Percentiles rank a stretch among this genome's conserved stretches.
These are phyloP conservation scores for Coniferiporia weirii DNA, from an alignment of 1,284 basidiomycete species.

Conservation along the genomic window DNA sequence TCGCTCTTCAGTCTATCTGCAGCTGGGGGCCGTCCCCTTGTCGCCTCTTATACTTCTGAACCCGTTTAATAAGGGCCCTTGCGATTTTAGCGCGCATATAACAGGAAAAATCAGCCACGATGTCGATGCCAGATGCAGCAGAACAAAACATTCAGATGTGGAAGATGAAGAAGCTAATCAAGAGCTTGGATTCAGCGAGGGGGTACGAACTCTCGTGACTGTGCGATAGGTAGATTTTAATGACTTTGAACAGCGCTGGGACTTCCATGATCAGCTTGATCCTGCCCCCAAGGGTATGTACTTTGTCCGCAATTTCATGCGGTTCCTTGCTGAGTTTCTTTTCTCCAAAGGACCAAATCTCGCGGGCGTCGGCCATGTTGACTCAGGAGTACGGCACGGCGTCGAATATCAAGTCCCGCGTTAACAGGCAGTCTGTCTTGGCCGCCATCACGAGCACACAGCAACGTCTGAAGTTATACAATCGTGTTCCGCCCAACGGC, in stretches of 20 bases:
- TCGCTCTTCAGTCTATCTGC: not conserved
- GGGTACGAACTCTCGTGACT: slow-evolving; percentile 49
- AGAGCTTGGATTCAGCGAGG: slow-evolving; percentile 87
- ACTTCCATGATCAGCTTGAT: slow-evolving; percentile 99
- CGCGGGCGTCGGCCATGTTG: slow-evolving; percentile 90
- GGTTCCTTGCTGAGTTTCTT: slow-evolving; percentile 15
- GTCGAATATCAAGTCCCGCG: slow-evolving; percentile 99
- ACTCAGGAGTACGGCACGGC: slow-evolving; percentile 98
- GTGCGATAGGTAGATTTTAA: not conserved
- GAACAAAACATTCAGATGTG: slow-evolving; percentile 90
- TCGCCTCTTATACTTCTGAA: not conserved
- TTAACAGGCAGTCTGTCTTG: slow-evolving; percentile 95
- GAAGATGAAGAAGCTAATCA: slow-evolving; percentile 99
- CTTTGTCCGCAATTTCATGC: slow-evolving; percentile 3
- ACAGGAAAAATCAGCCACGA: slow-evolving; percentile 23
- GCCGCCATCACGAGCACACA: slow-evolving; percentile 99
- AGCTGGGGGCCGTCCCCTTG: slow-evolving; percentile 10
- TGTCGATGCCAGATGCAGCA: slow-evolving; percentile 72
- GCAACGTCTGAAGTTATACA: slow-evolving; percentile 95
- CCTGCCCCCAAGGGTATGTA: slow-evolving; percentile 82
- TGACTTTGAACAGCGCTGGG: slow-evolving; percentile 61
- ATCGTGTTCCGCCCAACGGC: slow-evolving; percentile 93
- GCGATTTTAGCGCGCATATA: slow-evolving; percentile 6
- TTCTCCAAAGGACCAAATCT: slow-evolving; percentile 79
- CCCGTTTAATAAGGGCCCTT: not conserved